phyloP scores from a whole-genome alignment of 192 early-diverging fungal species.

The Entomortierella parvispora region DNA sequence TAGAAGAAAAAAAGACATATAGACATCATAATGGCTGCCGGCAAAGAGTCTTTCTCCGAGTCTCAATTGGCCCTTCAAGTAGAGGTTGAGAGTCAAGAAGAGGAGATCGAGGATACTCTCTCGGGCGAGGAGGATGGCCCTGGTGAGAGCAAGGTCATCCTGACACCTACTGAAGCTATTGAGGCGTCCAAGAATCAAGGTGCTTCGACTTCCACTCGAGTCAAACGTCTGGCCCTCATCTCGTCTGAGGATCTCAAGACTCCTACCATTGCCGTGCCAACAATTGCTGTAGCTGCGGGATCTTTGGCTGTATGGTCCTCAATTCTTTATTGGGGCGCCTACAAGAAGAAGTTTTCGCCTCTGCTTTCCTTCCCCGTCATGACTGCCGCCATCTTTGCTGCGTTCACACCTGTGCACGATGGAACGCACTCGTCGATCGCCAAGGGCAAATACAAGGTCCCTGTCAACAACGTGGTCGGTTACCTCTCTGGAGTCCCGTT shows the following conservation, averaged over 20 bases:
- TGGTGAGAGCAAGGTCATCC: not conserved
- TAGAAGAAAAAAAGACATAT: too few relatives aligned
- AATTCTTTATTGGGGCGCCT: constrained; percentile 28
- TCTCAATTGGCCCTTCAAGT: too few relatives aligned
- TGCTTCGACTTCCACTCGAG: not conserved
- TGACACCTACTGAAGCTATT: constrained; percentile 9
- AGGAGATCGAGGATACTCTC: constrained; percentile 7
- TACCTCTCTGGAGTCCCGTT: constrained; percentile 29
- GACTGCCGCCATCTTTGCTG: constrained; percentile 38
- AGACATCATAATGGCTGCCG: too few relatives aligned
- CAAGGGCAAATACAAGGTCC: constrained; percentile 31
- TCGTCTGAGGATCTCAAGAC: constrained; percentile 44
- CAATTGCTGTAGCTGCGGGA: constrained; percentile 32
- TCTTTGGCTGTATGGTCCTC: constrained; percentile 21
- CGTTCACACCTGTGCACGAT: constrained; percentile 43
- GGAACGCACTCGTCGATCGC: constrained; percentile 38
- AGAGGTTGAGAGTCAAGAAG: not conserved
- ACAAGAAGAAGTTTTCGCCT: constrained; percentile 34
- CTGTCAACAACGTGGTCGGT: constrained; percentile 32
- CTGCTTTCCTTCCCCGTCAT: constrained; percentile 29
- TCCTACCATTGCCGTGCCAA: constrained; percentile 38
- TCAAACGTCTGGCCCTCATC: constrained; percentile 31
- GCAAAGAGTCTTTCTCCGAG: too few relatives aligned
- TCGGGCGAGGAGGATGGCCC: not conserved
- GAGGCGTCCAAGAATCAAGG: not conserved